These are phyloP conservation scores for Saccharomyces paradoxus DNA, from an alignment of 805 yeast genomes.

Conservation along the genomic window DNA sequence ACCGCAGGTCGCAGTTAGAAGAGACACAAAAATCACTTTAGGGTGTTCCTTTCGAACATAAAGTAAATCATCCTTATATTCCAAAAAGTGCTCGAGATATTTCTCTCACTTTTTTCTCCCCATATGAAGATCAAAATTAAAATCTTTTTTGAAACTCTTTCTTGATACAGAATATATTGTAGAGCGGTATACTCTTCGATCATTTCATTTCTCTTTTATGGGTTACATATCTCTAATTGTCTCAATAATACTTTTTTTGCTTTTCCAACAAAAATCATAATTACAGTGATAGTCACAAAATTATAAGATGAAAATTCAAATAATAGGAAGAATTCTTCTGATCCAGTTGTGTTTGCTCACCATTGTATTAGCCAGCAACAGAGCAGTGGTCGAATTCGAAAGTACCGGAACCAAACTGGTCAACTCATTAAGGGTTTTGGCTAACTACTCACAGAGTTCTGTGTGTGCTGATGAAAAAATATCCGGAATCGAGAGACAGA, in stretches of 20 bases:
- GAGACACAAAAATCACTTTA: background rate
- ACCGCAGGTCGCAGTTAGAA: background rate
- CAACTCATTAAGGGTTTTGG: background rate
- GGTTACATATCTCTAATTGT: background rate
- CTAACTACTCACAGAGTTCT: background rate
- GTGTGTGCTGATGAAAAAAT: background rate
- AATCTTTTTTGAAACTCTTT: background rate
- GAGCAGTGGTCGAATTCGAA: background rate
- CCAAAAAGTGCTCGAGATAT: background rate
- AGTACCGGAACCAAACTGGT: background rate
- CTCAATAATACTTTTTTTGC: background rate
- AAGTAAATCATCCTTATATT: background rate
- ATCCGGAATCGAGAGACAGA: background rate
- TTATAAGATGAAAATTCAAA: background rate
- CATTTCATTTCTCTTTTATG: background rate
- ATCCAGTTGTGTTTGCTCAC: background rate
- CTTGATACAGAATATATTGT: too few relatives aligned
- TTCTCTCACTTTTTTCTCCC: background rate
- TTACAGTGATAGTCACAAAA: background rate
- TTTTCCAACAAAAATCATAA: background rate
- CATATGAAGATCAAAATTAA: background rate
- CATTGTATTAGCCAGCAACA: background rate
- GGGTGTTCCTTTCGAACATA: background rate
- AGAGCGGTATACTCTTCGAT: background rate
- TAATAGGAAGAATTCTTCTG: background rate